phyloP scores from a whole-genome alignment of 352 stramenopile species.

The Phytophthora podocarpi region DNA sequence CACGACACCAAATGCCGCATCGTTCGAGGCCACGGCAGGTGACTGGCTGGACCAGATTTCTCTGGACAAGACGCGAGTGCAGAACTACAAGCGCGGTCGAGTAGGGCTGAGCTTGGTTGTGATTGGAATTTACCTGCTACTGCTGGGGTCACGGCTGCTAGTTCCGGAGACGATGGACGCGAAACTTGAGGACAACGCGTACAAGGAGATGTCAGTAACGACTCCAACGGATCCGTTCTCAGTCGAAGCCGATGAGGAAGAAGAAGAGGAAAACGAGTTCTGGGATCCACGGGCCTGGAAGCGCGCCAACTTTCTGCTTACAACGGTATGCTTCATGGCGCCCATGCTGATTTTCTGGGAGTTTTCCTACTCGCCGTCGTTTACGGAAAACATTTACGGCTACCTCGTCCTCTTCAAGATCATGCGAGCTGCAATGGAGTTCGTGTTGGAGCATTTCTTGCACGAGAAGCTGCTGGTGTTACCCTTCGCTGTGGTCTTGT shows the following conservation, averaged over 20 bases:
- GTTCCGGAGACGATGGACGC: constrained; percentile 86
- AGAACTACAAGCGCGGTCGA: constrained; percentile 86
- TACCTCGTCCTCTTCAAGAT: constrained; percentile 94
- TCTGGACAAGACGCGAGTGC: constrained; percentile 75
- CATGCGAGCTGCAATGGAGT: constrained; percentile 80
- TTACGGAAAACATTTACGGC: constrained; percentile 92
- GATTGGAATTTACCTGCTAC: constrained; percentile 82
- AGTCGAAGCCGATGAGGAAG: constrained; percentile 56
- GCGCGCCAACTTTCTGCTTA: constrained; percentile 90
- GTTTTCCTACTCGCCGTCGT: constrained; percentile 95
- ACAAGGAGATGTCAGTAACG: constrained; percentile 61
- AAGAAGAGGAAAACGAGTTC: constrained; percentile 71
- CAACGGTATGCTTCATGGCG: constrained; percentile 82
- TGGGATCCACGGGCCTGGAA: constrained; percentile 91
- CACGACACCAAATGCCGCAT: constrained; percentile 52
- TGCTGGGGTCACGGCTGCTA: constrained; percentile 68
- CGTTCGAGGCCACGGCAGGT: constrained; percentile 87
- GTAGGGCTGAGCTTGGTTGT: constrained; percentile 86
- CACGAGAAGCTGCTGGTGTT: constrained; percentile 92
- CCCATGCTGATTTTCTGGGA: constrained; percentile 95
- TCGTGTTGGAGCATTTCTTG: constrained; percentile 84
- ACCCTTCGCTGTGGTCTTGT: constrained; percentile 91
- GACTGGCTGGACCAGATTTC: constrained; percentile 91
- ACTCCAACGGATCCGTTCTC: constrained; percentile 52
- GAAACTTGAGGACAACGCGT: constrained; percentile 78